These are phyloP conservation scores for Metarhizium anisopliae DNA, from an alignment of 2,329 filamentous ascomycete genomes.

Conservation along the genomic window DNA sequence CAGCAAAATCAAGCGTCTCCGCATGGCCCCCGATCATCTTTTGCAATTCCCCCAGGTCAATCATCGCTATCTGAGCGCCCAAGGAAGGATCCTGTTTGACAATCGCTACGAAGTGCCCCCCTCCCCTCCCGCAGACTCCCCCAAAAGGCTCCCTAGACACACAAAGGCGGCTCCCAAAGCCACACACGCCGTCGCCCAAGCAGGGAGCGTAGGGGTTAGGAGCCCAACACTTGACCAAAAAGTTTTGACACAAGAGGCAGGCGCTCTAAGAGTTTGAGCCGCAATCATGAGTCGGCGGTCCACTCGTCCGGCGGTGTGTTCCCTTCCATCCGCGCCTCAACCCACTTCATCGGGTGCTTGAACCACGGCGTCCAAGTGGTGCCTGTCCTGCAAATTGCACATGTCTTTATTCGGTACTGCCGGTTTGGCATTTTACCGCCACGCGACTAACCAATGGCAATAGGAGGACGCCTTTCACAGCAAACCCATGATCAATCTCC, in stretches of 20 bases:
- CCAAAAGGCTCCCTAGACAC: too few relatives aligned
- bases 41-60: conserved; percentile 5
- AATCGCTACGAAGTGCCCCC: conserved; percentile 1
- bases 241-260: neutral
- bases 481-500: conserved; percentile 76
- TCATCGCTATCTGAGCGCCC: conserved; percentile 8
- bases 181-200: neutral
- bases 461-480: conserved; percentile 84
- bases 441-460: neutral
- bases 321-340: neutral
- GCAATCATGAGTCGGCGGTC: neutral
- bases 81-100: conserved; percentile 4
- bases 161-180: neutral
- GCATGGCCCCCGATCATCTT: conserved; percentile 7
- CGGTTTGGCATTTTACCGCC: neutral
- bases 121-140: neutral
- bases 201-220: neutral
- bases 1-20: conserved; percentile 2
- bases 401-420: neutral
- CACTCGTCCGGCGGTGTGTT: neutral
- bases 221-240: neutral
- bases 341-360: neutral
- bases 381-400: neutral
- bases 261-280: neutral
- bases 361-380: neutral